Conservation (phyloP, 2,329 filamentous ascomycete species). For the Trichoderma sp. region DNA sequence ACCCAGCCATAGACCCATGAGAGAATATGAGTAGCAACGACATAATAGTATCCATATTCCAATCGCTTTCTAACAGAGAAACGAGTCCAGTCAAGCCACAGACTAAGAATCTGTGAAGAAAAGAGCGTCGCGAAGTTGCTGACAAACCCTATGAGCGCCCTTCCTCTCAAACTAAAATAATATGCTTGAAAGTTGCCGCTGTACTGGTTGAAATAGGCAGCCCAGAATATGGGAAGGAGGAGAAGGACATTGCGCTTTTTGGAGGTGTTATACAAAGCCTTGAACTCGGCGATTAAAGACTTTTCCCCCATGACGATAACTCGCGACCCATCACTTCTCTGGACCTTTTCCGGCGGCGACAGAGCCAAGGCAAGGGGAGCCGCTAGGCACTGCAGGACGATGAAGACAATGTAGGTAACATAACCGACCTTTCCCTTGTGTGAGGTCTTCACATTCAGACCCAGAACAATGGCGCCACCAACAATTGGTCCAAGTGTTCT, state of each 20-base stretch:
- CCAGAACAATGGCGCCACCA: constrained; percentile 47
- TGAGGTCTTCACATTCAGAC: constrained; percentile 36
- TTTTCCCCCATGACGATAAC: constrained; percentile 25
- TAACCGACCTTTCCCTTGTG: constrained; percentile 28
- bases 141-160: constrained; percentile 47
- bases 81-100: constrained; percentile 43
- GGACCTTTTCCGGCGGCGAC: constrained; percentile 30
- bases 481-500: constrained; percentile 48
- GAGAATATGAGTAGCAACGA: constrained; percentile 43
- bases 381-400: constrained; percentile 31
- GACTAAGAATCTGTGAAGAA: constrained; percentile 45
- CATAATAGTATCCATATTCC: constrained; percentile 44
- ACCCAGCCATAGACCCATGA: constrained; percentile 55
- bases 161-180: constrained; percentile 40
- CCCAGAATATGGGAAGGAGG: constrained; percentile 29
- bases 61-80: constrained; percentile 41
- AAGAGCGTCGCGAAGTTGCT: constrained; percentile 37
- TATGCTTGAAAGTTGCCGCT: constrained; percentile 48
- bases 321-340: constrained; percentile 29
- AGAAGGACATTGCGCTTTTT: constrained; percentile 26
- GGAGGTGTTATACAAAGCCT: constrained; percentile 24
- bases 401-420: constrained; percentile 31
- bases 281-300: constrained; percentile 27
- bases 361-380: constrained; percentile 29
- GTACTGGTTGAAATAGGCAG: constrained; percentile 34